Evolutionary conservation across 371 early-diverging fungal genomes (phyloP).

Genomic region (Circinella minor): DNA sequence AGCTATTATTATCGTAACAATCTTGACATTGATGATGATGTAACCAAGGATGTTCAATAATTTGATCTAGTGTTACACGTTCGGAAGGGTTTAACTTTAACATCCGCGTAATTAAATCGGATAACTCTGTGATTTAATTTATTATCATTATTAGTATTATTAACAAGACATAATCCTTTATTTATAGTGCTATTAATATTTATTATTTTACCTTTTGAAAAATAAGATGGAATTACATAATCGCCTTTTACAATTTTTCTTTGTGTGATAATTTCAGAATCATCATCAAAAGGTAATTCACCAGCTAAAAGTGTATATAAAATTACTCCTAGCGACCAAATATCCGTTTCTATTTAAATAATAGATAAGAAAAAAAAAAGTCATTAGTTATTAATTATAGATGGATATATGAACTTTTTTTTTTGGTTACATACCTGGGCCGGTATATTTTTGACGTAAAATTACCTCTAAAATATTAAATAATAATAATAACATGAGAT

Average conservation of each 20-base stretch:
- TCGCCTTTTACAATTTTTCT: constrained; percentile 75
- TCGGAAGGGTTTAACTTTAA: constrained; percentile 69
- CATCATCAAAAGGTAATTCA: constrained; percentile 86
- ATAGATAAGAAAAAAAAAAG: too few relatives aligned
- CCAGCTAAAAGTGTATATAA: constrained; percentile 83
- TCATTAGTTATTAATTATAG: too few relatives aligned
- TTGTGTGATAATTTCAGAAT: constrained; percentile 73
- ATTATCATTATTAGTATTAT: too few relatives aligned
- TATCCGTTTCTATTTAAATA: constrained; percentile 68
- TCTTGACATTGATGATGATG: constrained; percentile 19
- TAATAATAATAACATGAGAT: neutral
- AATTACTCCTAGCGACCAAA: constrained; percentile 89
- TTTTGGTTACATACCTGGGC: constrained; percentile 58
- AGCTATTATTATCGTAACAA: neutral
- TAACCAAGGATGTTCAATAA: constrained; percentile 76
- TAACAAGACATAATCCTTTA: neutral
- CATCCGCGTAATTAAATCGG: constrained; percentile 58
- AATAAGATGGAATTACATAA: constrained; percentile 72
- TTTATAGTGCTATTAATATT: neutral
- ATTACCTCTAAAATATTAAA: constrained; percentile 60
- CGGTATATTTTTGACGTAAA: constrained; percentile 75
- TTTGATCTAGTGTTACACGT: constrained; percentile 67
- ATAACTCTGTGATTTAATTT: constrained; percentile 33
- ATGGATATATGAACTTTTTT: too few relatives aligned
- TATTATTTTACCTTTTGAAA: constrained; percentile 51